Evolutionary conservation across 1,284 basidiomycete species (phyloP), one percentile per base, ranked within the genome.

Genomic region (Leccinum subspadiceum): DNA sequence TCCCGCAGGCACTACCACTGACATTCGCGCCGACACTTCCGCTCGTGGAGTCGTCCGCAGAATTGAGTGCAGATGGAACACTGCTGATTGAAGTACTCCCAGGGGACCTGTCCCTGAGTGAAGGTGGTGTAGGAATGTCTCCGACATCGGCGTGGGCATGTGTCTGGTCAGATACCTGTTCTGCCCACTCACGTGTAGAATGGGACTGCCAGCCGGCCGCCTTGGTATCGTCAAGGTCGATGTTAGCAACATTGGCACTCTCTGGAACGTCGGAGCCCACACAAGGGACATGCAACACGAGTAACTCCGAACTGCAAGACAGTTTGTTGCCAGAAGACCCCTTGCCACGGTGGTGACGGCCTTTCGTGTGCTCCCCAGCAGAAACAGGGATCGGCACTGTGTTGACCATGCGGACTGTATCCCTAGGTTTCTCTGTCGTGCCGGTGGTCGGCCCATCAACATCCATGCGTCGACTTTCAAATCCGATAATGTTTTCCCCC

Each of bases 161-260:
- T 3, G 68, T 70, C 59, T 68, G 66, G 53, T 70, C 66, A 20
- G 65, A 68, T 9, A 72, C 67, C 53, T 60, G 63, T 56, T 71
- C 71, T 56, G 64, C 74, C 73, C 69, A 75, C 52, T 68, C 66
- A 33, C 72, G 71, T 51, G 72, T 73, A 33, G 74, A 74, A 49
- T 62, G 64, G 22, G 68, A 54, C 39, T 66, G 64, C 75, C 70
- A 66, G 29, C 58, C 66, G 4, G 63, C 83, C 4, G 76, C 73
- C 13, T 69, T 85, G 37, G 76, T 85, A 61, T 69, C 76, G 52
- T 72, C 71, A 9, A 76, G 77, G 56, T 71, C 70, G 48, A 81
- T 59, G n/a, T 48, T 53, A 8, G 59, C 15, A 35, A 57, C 58
- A 26, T 60, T 58, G 20, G 54, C 37, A 24, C 53, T 57, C 20